Conservation (phyloP, 352 stramenopile genomes). For the Phytophthora colocasiae region DNA sequence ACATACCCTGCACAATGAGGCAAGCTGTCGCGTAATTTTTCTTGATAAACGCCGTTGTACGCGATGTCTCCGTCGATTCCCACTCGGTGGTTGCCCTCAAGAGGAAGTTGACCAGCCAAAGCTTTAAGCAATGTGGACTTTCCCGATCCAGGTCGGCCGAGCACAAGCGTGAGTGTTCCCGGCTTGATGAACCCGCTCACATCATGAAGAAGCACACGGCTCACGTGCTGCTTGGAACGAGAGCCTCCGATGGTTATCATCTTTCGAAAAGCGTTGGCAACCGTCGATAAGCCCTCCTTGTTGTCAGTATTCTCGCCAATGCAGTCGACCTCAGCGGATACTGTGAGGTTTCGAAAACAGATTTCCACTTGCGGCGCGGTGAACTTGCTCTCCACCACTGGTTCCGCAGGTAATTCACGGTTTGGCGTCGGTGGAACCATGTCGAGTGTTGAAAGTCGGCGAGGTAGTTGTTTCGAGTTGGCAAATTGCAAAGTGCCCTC, state of each 20-base stretch:
- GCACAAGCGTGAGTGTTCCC: slow-evolving; percentile 28
- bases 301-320: slow-evolving; percentile 9
- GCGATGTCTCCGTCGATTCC: slow-evolving; percentile 27
- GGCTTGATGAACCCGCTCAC: slow-evolving; percentile 38
- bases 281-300: slow-evolving; percentile 36
- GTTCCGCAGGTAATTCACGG: not conserved
- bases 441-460: not conserved
- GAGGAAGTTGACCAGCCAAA: slow-evolving; percentile 32
- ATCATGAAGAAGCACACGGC: slow-evolving; percentile 37
- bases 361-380: slow-evolving; percentile 36
- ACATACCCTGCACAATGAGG: slow-evolving; percentile 35
- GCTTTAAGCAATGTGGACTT: slow-evolving; percentile 54
- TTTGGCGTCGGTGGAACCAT: not conserved
- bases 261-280: slow-evolving; percentile 30
- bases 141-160: slow-evolving; percentile 40
- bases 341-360: slow-evolving; percentile 50
- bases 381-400: not conserved
- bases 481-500: slow-evolving; percentile 11
- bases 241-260: slow-evolving; percentile 1
- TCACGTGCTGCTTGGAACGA: slow-evolving; percentile 17
- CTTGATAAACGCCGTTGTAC: slow-evolving; percentile 32
- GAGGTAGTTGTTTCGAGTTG: not conserved
- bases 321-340: slow-evolving; percentile 33
- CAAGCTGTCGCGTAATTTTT: slow-evolving; percentile 7
- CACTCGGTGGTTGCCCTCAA: slow-evolving; percentile 28